A percentile compares a stretch with the other conserved stretches of the same genome.
phyloP scores from a whole-genome alignment of 441 rosid species.

The Gossypium schwendimanii region DNA sequence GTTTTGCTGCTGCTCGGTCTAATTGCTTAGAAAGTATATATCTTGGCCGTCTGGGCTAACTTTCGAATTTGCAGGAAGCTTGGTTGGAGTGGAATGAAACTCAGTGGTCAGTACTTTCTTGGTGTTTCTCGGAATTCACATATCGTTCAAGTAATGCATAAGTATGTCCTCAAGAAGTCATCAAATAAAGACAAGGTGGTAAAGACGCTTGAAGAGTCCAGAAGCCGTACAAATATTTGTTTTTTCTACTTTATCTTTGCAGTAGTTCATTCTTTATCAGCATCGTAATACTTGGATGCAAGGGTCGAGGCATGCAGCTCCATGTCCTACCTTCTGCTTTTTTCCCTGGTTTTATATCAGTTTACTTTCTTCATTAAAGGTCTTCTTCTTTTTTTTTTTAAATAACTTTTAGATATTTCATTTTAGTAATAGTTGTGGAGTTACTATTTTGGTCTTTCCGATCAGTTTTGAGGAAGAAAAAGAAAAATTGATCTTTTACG shows the following conservation, averaged over 20 bases:
- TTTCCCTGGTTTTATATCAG: neutral
- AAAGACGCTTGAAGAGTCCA: conserved; percentile 11
- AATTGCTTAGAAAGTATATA: neutral
- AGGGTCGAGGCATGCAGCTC: conserved; percentile 10
- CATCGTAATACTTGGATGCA: conserved; percentile 4
- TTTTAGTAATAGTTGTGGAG: neutral
- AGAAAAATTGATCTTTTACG: neutral
- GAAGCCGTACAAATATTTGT: conserved; percentile 10
- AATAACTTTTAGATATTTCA: neutral
- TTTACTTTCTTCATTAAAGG: neutral
- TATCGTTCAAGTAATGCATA: conserved; percentile 7
- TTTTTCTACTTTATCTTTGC: neutral
- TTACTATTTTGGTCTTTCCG: conserved; percentile 12
- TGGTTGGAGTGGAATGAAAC: conserved; percentile 23
- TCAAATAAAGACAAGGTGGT: conserved; percentile 14
- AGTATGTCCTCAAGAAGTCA: neutral
- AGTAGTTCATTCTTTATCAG: neutral
- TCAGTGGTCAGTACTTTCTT: conserved; percentile 12
- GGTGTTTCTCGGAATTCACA: neutral
- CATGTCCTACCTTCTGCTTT: neutral
- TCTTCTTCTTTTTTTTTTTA: neutral
- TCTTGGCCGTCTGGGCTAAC: neutral
- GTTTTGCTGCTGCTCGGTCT: neutral
- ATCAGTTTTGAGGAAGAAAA: neutral
- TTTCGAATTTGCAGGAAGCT: conserved; percentile 23